A percentile compares a stretch with the other conserved stretches of the same genome.
These are phyloP conservation scores for Chrysoporthe deuterocubensis DNA, from an alignment of 2,329 filamentous ascomycete genomes.

Conservation along the genomic window DNA sequence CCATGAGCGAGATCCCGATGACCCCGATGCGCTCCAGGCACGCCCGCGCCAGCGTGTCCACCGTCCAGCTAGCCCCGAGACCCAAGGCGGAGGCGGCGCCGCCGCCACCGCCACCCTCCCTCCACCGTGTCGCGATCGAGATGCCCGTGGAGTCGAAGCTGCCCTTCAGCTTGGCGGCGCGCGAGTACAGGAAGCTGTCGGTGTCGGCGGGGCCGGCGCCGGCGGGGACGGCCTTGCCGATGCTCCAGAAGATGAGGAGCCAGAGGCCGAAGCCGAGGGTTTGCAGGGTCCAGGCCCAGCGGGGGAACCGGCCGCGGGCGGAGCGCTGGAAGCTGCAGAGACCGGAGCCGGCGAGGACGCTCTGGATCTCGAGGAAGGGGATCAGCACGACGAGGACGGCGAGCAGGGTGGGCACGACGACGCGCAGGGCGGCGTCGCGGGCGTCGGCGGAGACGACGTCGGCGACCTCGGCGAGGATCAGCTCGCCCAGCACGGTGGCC, in stretches of 20 bases:
- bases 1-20: constrained; percentile 86
- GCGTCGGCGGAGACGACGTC: constrained; percentile 72
- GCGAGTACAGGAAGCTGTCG: constrained; percentile 31
- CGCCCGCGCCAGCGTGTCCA: constrained; percentile 50
- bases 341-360: constrained; percentile 60
- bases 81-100: neutral
- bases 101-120: constrained; percentile 26
- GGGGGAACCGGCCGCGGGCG: constrained; percentile 59
- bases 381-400: constrained; percentile 75
- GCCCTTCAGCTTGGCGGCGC: constrained; percentile 31
- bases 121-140: constrained; percentile 33
- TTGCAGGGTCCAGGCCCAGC: constrained; percentile 68
- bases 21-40: constrained; percentile 76
- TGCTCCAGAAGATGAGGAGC: constrained; percentile 77
- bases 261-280: constrained; percentile 65
- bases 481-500: constrained; percentile 75
- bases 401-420: constrained; percentile 72
- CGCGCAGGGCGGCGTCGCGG: constrained; percentile 67
- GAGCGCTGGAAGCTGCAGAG: constrained; percentile 64
- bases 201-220: constrained; percentile 29
- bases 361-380: constrained; percentile 78
- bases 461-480: constrained; percentile 84
- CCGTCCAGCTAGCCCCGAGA: constrained; percentile 29
- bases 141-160: constrained; percentile 40
- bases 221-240: constrained; percentile 66